Evolutionary conservation across 2,329 filamentous ascomycete species (phyloP), one percentile per base, ranked within the genome.

Genomic region (Colletotrichum lentis): DNA sequence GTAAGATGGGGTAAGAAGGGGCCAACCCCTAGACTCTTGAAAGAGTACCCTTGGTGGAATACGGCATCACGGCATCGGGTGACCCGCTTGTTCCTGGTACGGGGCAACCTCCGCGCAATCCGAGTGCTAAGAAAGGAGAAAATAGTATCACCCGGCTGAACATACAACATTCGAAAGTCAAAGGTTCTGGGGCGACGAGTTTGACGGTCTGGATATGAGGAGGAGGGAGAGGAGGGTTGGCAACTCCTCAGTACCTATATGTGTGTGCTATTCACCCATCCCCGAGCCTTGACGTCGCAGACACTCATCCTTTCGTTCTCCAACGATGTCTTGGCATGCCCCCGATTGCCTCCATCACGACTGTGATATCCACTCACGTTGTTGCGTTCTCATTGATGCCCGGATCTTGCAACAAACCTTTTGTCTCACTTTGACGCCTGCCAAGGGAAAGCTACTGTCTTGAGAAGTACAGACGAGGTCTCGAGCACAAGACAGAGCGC

Each of bases 361-460:
- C 52, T 22, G 18, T 22, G 31, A 39, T 54, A 16, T 24, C 7
- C 27, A 35, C 3, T 4, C 31, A 39, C 14, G 11, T n/a, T 20
- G 11, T n/a, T 37, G 20, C 2, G 27, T 49, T 27, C 46, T n/a
- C 24, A 54, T 37, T 39, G 59, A 62, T 35, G 12, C 37, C 54
- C 59, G 49, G 59, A 24, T 41, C 18, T 24, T 46, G 47, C 47
- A 16, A 6, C 18, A n/a, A 35, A 20, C 31, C 43, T 53, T 43
- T 20, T 43, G 8, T 6, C 24, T 54, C 59, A 54, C 49, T 46
- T 54, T 62, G 47, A 43, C 59, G 46, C 12, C 58, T 61, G 59
- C 59, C 59, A 54, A 54, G 59, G 18, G 10, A 52, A 60, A 39
- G 10, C 16, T 41, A 18, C 31, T 49, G 27, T 58, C 14, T 39